A percentile compares a stretch with the other conserved stretches of the same genome.
These are phyloP conservation scores for Microdochium trichocladiopsis DNA, from an alignment of 2,329 filamentous ascomycete genomes.

Conservation along the genomic window DNA sequence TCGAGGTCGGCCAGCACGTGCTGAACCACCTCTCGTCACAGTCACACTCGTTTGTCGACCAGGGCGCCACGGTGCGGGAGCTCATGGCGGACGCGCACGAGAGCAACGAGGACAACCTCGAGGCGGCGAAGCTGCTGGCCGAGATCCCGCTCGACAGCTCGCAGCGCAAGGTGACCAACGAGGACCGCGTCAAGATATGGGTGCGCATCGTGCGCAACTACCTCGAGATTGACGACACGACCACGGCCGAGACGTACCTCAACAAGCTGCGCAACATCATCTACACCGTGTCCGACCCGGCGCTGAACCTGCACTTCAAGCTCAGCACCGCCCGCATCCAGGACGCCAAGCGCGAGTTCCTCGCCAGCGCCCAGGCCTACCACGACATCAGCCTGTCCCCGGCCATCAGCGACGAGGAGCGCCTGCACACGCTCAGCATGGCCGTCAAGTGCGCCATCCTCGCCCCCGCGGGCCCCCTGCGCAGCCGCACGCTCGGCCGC, in stretches of 20 bases:
- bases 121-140: conserved; percentile 71
- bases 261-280: conserved; percentile 95
- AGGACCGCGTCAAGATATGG: conserved; percentile 80
- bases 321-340: conserved; percentile 89
- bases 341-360: conserved; percentile 83
- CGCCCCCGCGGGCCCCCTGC: conserved; percentile 80
- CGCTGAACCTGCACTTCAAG: conserved; percentile 76
- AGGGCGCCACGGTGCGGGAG: conserved; percentile 71
- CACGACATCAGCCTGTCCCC: conserved; percentile 75
- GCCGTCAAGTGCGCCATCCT: conserved; percentile 90
- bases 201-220: conserved; percentile 92
- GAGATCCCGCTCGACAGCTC: conserved; percentile 85
- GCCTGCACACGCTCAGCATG: conserved; percentile 75
- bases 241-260: conserved; percentile 75
- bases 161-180: conserved; percentile 74
- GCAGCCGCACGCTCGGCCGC: conserved; percentile 71
- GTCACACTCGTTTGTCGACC: conserved; percentile 73
- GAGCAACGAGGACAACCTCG: conserved; percentile 68
- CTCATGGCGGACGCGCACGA: conserved; percentile 81
- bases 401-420: conserved; percentile 78
- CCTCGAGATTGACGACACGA: conserved; percentile 88
- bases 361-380: conserved; percentile 83
- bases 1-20: conserved; percentile 70
- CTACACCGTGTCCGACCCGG: conserved; percentile 65
- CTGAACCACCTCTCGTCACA: conserved; percentile 57